Conservation (phyloP, 371 early-diverging fungal genomes). For the Chytridium lagenaria region DNA sequence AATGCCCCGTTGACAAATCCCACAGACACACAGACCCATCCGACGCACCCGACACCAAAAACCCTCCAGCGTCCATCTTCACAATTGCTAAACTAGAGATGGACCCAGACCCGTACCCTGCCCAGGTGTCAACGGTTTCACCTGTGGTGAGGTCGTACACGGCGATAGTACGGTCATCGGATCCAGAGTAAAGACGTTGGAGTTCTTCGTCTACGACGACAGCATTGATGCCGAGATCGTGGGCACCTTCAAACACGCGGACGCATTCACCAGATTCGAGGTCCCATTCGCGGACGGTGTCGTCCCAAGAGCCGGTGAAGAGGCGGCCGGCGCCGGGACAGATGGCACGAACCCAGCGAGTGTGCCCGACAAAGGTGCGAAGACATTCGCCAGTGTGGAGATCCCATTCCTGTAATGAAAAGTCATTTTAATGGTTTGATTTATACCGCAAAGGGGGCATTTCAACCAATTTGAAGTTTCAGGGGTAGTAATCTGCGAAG, state of each 20-base stretch:
- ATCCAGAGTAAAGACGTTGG: conserved; percentile 35
- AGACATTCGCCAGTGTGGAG: conserved; percentile 73
- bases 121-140: conserved; percentile 53
- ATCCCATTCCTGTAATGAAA: conserved; percentile 64
- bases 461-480: no score
- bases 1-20: conserved; percentile 31
- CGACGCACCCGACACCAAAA: conserved; percentile 18
- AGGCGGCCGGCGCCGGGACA: conserved; percentile 45
- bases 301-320: conserved; percentile 87
- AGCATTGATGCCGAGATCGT: conserved; percentile 42
- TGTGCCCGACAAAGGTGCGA: conserved; percentile 82
- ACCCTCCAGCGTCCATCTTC: conserved; percentile 14
- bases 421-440: background rate
- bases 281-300: conserved; percentile 89
- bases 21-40: conserved; percentile 38
- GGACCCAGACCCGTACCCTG: conserved; percentile 27
- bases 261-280: conserved; percentile 73
- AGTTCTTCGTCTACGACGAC: conserved; percentile 31
- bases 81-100: conserved; percentile 39
- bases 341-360: conserved; percentile 68
- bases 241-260: conserved; percentile 26
- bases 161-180: conserved; percentile 37
- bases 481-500: no score
- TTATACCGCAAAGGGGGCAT: no score
- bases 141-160: conserved; percentile 35